Evolutionary conservation across 768 basidiomycete genomes (phyloP), one percentile per base, ranked within the genome.

Genomic region (Rhizopogon rudus): DNA sequence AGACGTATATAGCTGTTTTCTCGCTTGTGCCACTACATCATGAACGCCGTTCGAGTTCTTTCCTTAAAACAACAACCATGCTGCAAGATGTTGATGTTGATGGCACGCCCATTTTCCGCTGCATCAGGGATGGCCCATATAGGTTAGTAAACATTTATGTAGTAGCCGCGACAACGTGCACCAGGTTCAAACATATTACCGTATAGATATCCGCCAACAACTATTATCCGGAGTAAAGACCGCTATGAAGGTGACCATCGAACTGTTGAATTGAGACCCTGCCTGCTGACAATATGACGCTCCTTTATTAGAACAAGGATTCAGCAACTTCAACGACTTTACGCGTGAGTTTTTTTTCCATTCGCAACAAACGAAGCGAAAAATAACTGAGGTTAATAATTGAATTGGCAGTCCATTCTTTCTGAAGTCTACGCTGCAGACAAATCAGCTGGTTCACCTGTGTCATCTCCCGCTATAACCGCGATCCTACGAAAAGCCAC

Each of bases 341-440:
- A 60, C 78, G 82, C 43, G 84, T 88, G 58, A 62, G 83, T 56
- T 63, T 68, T 44, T 37, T 43, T 10, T 12, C 13, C 6, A 13
- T 12, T 16, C 4, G 10, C 17, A 40, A 2, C 39, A 51, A 59
- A 1, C 28, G 33, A 22, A 31, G 48, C 31, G 25, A 16, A 20
- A 41, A 37, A n/a, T 29, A 17, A n/a, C 54, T 51, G 39, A 25
- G 12, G 17, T 22, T 43, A 40, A 49, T 54, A 29, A 57, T 35
- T 14, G 16, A 28, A 13, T 29, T 22, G 43, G 40, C 57, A 89
- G 87, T 83, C 85, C 25, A 77, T 87, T 33, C 74, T 90, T 16
- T 76, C 88, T 9, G 88, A 90, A 55, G 76, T 90, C 2, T 82
- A 88, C 59, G 76, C 80, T 8, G 77, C 81, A 37, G 87, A 88